Evolutionary conservation across 108 stramenopile genomes (phyloP).

Genomic region (Aureococcus anophagefferens): DNA sequence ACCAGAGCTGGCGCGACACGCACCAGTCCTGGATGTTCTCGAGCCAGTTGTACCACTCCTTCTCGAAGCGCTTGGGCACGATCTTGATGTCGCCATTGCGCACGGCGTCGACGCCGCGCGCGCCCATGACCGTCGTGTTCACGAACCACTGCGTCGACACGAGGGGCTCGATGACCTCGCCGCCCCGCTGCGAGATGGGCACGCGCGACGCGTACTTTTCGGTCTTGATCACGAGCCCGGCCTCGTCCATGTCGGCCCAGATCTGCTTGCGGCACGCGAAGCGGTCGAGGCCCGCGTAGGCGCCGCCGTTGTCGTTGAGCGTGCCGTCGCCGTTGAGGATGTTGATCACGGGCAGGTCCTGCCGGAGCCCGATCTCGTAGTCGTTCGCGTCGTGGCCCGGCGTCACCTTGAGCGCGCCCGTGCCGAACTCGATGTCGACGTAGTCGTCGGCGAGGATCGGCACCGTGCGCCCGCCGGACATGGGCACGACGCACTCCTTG

Average conservation of each 20-base stretch:
- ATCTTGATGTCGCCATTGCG: constrained; percentile 75
- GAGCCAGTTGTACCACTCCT: constrained; percentile 85
- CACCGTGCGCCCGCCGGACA: constrained; percentile 63
- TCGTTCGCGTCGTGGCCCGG: constrained; percentile 96
- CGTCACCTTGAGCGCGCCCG: constrained; percentile 93
- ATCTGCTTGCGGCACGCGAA: constrained; percentile 74
- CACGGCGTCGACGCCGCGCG: constrained; percentile 74
- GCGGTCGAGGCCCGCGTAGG: constrained; percentile 78
- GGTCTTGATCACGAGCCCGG: constrained; percentile 62
- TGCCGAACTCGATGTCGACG: constrained; percentile 88
- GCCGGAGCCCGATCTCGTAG: constrained; percentile 84
- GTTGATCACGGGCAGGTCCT: constrained; percentile 78
- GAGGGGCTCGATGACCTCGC: constrained; percentile 97
- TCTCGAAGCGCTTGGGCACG: constrained; percentile 78
- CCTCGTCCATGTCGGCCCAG: constrained; percentile 80
- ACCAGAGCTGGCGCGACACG: constrained; percentile 88
- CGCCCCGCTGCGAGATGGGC: constrained; percentile 88
- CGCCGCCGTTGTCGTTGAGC: constrained; percentile 67
- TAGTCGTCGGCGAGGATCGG: constrained; percentile 89
- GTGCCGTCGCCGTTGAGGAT: constrained; percentile 92
- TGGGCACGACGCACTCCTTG: constrained; percentile 70
- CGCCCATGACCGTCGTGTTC: constrained; percentile 77
- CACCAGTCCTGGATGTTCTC: constrained; percentile 92
- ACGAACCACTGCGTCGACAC: constrained; percentile 98
- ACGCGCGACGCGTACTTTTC: constrained; percentile 78